These are phyloP conservation scores for Fusarium concolor DNA, from an alignment of 2,329 filamentous ascomycete genomes.

Conservation along the genomic window DNA sequence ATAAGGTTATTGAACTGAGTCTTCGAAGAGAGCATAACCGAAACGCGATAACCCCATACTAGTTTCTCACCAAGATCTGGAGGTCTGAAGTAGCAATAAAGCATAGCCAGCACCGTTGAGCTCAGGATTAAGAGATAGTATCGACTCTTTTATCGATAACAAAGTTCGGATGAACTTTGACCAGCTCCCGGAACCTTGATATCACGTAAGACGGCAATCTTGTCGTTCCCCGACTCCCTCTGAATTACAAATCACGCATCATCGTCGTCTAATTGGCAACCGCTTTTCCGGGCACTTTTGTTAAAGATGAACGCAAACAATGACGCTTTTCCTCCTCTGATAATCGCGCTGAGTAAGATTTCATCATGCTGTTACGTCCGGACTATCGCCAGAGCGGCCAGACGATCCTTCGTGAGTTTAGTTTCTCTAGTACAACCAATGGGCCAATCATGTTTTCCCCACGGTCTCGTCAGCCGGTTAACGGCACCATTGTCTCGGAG, in stretches of 20 bases:
- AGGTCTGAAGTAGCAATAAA: too few relatives aligned
- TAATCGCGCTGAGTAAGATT: slow-evolving; percentile 5
- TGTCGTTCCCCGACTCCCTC: background rate
- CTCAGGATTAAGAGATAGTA: too few relatives aligned
- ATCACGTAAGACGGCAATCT: background rate
- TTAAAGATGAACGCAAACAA: too few relatives aligned
- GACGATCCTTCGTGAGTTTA: background rate
- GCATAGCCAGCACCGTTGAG: too few relatives aligned
- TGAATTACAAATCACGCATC: background rate
- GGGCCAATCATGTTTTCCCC: background rate
- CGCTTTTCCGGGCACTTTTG: background rate
- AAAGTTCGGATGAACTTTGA: too few relatives aligned
- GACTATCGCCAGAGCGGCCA: background rate
- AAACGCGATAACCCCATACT: too few relatives aligned
- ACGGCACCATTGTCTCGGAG: background rate
- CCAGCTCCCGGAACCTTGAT: background rate
- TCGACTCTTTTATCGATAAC: too few relatives aligned
- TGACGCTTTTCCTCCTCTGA: background rate
- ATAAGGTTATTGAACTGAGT: too few relatives aligned
- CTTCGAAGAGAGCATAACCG: too few relatives aligned
- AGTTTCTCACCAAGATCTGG: too few relatives aligned
- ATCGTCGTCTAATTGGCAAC: background rate
- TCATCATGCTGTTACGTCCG: background rate
- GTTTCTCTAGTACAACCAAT: background rate
- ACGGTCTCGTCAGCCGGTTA: background rate